Evolutionary conservation across 179 eudicot species (phyloP).

Genomic region (Dionaea muscipula): DNA sequence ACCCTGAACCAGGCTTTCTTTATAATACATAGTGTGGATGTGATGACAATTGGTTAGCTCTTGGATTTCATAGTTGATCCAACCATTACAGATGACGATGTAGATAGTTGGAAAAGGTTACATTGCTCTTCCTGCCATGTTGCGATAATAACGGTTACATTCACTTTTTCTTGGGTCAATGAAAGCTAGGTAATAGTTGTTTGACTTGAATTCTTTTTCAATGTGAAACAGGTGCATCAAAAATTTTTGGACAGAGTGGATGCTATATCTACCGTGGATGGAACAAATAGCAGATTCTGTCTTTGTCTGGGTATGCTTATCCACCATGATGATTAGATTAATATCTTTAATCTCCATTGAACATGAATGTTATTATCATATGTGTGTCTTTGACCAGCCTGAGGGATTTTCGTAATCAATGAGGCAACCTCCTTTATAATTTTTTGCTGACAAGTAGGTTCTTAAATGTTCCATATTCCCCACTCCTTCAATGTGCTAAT

Average conservation of each 20-base stretch:
- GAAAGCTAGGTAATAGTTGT: not conserved
- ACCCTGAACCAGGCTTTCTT: constrained; percentile 97
- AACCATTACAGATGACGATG: constrained; percentile 55
- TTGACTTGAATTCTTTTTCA: not conserved
- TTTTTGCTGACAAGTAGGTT: too few relatives aligned
- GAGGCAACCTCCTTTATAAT: too few relatives aligned
- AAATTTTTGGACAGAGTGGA: constrained; percentile 67
- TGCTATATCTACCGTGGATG: constrained; percentile 57
- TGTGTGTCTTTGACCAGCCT: too few relatives aligned
- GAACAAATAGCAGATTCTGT: constrained; percentile 81
- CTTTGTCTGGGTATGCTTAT: constrained; percentile 57
- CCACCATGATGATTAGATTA: not conserved
- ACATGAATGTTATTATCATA: too few relatives aligned
- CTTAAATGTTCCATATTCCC: too few relatives aligned
- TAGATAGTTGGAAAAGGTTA: constrained; percentile 81
- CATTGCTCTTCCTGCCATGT: not conserved
- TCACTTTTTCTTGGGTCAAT: not conserved
- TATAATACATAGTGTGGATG: constrained; percentile 73
- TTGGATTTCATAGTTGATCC: constrained; percentile 90
- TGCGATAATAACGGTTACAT: not conserved
- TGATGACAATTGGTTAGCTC: constrained; percentile 75
- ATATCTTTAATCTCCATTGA: too few relatives aligned
- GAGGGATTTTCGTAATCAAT: too few relatives aligned
- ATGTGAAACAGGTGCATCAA: constrained; percentile 49
- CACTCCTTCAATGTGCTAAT: too few relatives aligned